Percentiles rank a stretch among this genome's conserved stretches.
phyloP scores from a whole-genome alignment of 495 filamentous ascomycete genomes.

The Amniculicola lignicola region DNA sequence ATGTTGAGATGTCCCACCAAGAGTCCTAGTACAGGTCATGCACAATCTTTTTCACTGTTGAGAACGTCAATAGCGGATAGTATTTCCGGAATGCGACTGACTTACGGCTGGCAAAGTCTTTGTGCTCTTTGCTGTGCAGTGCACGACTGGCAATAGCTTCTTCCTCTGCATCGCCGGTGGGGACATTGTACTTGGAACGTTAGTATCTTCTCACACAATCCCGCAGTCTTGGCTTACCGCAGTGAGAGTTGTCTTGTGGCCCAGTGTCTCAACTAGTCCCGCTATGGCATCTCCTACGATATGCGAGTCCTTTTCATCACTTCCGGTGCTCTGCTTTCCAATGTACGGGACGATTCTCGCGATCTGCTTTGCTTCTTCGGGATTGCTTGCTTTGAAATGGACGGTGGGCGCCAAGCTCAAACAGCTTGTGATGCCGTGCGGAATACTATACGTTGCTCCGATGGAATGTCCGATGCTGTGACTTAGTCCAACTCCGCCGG shows the following conservation, averaged over 20 bases:
- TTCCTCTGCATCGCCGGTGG: slow-evolving; percentile 29
- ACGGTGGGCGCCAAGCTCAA: slow-evolving; percentile 35
- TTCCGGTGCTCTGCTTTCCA: slow-evolving; percentile 29
- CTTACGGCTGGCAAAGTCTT: slow-evolving; percentile 29
- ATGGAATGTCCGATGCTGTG: slow-evolving; percentile 37
- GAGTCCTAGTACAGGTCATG: slow-evolving; percentile 18
- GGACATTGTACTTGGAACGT: slow-evolving; percentile 24
- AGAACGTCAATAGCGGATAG: background rate
- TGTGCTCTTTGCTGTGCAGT: slow-evolving; percentile 31
- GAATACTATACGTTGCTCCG: slow-evolving; percentile 34
- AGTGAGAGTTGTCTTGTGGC: slow-evolving; percentile 30
- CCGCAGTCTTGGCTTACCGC: slow-evolving; percentile 10
- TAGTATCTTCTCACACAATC: background rate
- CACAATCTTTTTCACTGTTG: slow-evolving; percentile 27
- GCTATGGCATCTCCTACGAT: slow-evolving; percentile 30
- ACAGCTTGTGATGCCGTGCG: slow-evolving; percentile 37
- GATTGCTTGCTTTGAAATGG: slow-evolving; percentile 33
- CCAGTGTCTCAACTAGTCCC: slow-evolving; percentile 27
- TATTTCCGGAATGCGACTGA: background rate
- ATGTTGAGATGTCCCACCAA: too few species aligned
- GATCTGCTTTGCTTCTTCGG: slow-evolving; percentile 33
- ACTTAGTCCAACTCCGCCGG: slow-evolving; percentile 32
- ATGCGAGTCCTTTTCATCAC: slow-evolving; percentile 28
- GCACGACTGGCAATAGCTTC: slow-evolving; percentile 29
- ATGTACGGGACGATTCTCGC: slow-evolving; percentile 33